A percentile compares a stretch with the other conserved stretches of the same genome.
phyloP scores from a whole-genome alignment of 163 green algal genomes.

The Scenedesmus sp. region DNA sequence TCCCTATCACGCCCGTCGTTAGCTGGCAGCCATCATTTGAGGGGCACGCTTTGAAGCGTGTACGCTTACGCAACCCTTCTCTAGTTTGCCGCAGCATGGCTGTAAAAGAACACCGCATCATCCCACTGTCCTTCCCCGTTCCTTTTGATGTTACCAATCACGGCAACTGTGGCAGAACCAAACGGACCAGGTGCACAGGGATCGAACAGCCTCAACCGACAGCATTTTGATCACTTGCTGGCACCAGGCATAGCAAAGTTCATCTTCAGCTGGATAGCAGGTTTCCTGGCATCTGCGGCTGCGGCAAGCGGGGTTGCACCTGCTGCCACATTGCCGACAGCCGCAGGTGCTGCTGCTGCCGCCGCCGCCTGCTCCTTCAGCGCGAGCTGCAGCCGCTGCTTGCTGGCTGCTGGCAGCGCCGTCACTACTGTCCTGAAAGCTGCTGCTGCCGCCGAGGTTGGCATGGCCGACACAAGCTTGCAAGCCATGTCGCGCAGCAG shows the following conservation, averaged over 20 bases:
- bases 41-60: no score
- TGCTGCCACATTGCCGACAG: not conserved
- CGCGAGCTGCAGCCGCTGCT: constrained; percentile 70
- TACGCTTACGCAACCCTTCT: no score
- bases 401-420: constrained; percentile 60
- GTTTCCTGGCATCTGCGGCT: constrained; percentile 25
- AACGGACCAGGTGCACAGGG: not conserved
- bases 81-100: no score
- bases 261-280: constrained; percentile 69
- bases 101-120: no score
- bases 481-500: constrained; percentile 69
- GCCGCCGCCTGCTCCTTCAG: constrained; percentile 53
- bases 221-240: not conserved
- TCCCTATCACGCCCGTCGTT: no score
- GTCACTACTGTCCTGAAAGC: constrained; percentile 68
- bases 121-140: no score
- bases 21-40: no score
- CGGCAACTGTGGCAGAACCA: not conserved
- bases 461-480: constrained; percentile 74
- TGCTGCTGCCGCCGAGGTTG: constrained; percentile 56
- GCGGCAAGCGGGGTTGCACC: not conserved
- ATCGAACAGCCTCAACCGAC: not conserved
- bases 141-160: no score
- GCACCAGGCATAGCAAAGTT: constrained; percentile 60
- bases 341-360: not conserved